A percentile compares a stretch with the other conserved stretches of the same genome.
Conservation (phyloP, 257 asterid genomes). For the Capsicum pubescens region DNA sequence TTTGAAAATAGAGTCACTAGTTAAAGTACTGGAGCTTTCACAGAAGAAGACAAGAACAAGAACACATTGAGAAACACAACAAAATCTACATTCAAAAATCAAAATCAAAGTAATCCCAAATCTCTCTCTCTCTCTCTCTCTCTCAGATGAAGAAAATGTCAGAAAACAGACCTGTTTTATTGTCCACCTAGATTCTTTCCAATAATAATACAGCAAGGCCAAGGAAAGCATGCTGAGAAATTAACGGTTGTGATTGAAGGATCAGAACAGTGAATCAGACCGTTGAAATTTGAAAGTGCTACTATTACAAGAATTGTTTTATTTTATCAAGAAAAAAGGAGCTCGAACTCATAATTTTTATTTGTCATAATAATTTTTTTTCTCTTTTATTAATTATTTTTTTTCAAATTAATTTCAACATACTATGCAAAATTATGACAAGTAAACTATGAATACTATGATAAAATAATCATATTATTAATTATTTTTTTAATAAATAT, state of each 20-base stretch:
- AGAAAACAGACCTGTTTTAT: conserved; percentile 48
- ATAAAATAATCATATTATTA: too few species aligned
- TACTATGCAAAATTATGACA: too few species aligned
- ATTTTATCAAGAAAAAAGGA: conserved; percentile 27
- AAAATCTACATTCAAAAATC: conserved; percentile 55
- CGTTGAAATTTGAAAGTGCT: conserved; percentile 65
- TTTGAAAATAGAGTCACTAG: conserved; percentile 31
- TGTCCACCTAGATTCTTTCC: conserved; percentile 22
- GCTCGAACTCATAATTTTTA: too few species aligned
- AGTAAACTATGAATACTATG: too few species aligned
- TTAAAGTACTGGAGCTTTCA: conserved; percentile 32
- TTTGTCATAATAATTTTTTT: too few species aligned
- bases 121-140: conserved; percentile 29
- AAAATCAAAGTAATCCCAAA: conserved; percentile 24
- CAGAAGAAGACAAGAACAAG: conserved; percentile 42
- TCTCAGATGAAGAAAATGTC: conserved; percentile 43
- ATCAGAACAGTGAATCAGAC: conserved; percentile 53
- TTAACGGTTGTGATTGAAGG: conserved; percentile 50
- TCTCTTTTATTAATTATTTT: too few species aligned
- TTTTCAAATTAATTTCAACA: too few species aligned
- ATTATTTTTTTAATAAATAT: too few species aligned
- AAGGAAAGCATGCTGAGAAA: conserved; percentile 23
- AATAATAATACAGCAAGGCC: conserved; percentile 16
- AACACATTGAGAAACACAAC: conserved; percentile 27
- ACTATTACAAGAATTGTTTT: conserved; percentile 3